Evolutionary conservation across 108 stramenopile genomes (phyloP).

Genomic region (Chaetoceros muelleri): DNA sequence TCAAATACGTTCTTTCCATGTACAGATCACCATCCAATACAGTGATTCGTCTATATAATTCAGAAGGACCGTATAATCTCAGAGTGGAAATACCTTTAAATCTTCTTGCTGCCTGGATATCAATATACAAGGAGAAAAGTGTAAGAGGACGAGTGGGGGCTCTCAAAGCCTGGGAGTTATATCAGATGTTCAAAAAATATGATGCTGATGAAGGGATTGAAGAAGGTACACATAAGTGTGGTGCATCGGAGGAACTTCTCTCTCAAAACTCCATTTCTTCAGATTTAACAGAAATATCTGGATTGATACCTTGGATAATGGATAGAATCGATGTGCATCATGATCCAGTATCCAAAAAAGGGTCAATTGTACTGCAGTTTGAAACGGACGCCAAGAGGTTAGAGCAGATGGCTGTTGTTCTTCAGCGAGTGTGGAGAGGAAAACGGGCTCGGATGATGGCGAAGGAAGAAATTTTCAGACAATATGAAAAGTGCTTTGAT

Average conservation of each 20-base stretch:
- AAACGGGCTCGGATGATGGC: conserved; percentile 13
- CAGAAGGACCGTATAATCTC: conserved; percentile 2
- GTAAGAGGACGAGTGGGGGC: too few relatives aligned
- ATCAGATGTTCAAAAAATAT: too few relatives aligned
- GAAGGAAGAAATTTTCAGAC: conserved; percentile 9
- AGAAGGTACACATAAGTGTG: too few relatives aligned
- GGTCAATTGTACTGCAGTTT: background rate
- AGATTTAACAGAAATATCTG: background rate
- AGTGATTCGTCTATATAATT: conserved; percentile 26
- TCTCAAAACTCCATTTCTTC: background rate
- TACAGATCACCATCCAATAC: conserved; percentile 30
- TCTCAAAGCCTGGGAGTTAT: too few relatives aligned
- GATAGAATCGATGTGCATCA: background rate
- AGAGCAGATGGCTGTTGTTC: background rate
- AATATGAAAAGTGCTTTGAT: conserved; percentile 42
- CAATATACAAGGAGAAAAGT: too few relatives aligned
- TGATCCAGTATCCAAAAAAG: background rate
- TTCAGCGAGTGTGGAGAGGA: conserved; percentile 33
- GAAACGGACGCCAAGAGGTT: background rate
- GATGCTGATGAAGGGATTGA: too few relatives aligned
- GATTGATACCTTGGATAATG: background rate
- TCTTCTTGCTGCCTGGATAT: conserved; percentile 4
- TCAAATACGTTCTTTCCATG: conserved; percentile 23
- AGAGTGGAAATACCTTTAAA: background rate
- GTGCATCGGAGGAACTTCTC: too few relatives aligned